phyloP scores from a whole-genome alignment of 768 basidiomycete species.

The Auriscalpium orientale region DNA sequence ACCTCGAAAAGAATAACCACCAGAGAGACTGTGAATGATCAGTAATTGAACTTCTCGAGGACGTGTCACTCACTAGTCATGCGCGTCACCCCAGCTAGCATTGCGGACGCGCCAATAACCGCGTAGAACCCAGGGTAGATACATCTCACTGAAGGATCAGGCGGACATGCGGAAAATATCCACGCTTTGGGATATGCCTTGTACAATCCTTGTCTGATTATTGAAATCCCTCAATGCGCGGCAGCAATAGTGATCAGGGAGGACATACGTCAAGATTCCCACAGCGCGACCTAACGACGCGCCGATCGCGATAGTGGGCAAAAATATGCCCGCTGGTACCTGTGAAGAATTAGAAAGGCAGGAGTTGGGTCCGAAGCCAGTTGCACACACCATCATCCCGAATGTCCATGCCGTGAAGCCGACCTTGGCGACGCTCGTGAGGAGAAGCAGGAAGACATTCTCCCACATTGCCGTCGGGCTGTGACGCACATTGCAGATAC shows the following conservation, averaged over 20 bases:
- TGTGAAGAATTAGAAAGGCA: constrained; percentile 19
- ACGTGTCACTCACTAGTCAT: constrained; percentile 54
- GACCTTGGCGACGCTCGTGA: constrained; percentile 57
- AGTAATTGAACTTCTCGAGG: background rate
- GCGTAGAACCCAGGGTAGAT: constrained; percentile 74
- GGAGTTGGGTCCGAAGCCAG: background rate
- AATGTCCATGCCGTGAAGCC: constrained; percentile 69
- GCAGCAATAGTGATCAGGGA: background rate
- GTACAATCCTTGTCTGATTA: constrained; percentile 55
- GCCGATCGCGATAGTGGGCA: constrained; percentile 70
- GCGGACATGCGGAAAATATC: constrained; percentile 66
- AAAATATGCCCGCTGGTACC: constrained; percentile 72
- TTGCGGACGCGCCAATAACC: constrained; percentile 67
- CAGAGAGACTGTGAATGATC: constrained; percentile 45
- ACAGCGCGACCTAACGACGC: constrained; percentile 67
- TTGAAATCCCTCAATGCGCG: background rate
- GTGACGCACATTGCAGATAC: background rate
- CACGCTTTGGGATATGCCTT: constrained; percentile 59
- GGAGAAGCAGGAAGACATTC: constrained; percentile 57
- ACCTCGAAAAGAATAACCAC: constrained; percentile 76
- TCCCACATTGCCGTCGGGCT: constrained; percentile 62
- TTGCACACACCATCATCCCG: constrained; percentile 59
- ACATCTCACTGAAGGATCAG: constrained; percentile 60
- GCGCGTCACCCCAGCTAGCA: constrained; percentile 69
- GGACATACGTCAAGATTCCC: constrained; percentile 53